Evolutionary conservation across 257 asterid genomes (phyloP).

Genomic region (Plantago ovata): DNA sequence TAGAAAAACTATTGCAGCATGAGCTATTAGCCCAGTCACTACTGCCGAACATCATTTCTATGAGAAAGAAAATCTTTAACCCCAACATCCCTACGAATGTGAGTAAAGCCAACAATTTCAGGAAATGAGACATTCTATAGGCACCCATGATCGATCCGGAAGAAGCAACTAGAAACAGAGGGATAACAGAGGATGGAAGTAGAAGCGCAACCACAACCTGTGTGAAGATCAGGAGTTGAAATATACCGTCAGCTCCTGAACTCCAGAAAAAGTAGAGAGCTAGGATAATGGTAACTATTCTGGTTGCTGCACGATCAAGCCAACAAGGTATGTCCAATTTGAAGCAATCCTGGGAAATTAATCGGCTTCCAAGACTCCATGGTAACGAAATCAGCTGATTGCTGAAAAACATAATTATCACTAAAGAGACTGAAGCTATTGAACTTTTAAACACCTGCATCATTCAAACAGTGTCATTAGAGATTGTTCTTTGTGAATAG

Average conservation of each 20-base stretch:
- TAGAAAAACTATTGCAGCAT: constrained; percentile 68
- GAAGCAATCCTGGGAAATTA: constrained; percentile 49
- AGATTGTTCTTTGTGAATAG: background rate
- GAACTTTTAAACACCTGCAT: constrained; percentile 74
- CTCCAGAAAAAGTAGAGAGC: constrained; percentile 82
- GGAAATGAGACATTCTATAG: constrained; percentile 46
- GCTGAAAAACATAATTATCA: constrained; percentile 56
- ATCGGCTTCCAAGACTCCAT: constrained; percentile 78
- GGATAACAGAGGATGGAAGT: constrained; percentile 92
- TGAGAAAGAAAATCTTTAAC: constrained; percentile 60
- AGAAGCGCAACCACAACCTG: constrained; percentile 84
- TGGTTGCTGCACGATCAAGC: constrained; percentile 87
- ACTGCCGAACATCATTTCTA: constrained; percentile 83
- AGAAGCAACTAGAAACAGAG: constrained; percentile 83
- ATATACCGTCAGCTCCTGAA: constrained; percentile 90
- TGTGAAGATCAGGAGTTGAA: constrained; percentile 68
- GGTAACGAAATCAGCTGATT: constrained; percentile 71
- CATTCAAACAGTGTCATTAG: constrained; percentile 18
- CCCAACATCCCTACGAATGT: constrained; percentile 71
- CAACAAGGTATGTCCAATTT: constrained; percentile 79
- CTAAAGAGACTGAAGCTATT: constrained; percentile 51
- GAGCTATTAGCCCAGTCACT: constrained; percentile 87
- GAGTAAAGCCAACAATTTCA: constrained; percentile 56
- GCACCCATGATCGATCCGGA: constrained; percentile 81
- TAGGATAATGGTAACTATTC: constrained; percentile 73